Conservation (phyloP, 2,329 filamentous ascomycete species). For the Conoideocrella luteorostrata region DNA sequence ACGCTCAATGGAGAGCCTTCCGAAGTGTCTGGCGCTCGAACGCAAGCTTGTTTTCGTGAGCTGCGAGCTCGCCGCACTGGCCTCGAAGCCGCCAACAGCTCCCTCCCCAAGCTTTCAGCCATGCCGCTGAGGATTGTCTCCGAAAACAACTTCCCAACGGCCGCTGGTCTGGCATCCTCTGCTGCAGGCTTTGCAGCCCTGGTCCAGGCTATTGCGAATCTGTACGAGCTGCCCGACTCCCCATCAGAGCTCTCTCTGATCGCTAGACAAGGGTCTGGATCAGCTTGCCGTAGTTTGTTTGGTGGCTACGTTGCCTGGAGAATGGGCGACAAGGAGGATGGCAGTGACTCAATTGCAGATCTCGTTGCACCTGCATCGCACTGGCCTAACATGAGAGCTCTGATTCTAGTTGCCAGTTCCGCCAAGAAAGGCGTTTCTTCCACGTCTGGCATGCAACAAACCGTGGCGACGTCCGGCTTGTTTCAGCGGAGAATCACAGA, state of each 20-base stretch:
- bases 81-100: conserved; percentile 65
- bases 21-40: conserved; percentile 80
- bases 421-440: conserved; percentile 94
- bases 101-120: conserved; percentile 73
- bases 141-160: conserved; percentile 98
- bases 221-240: conserved; percentile 78
- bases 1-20: conserved; percentile 78
- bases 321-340: conserved; percentile 68
- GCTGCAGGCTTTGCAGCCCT: conserved; percentile 64
- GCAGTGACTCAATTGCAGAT: conserved; percentile 80
- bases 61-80: conserved; percentile 70
- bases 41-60: conserved; percentile 89
- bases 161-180: conserved; percentile 75
- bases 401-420: conserved; percentile 85
- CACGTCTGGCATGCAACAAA: conserved; percentile 95
- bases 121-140: conserved; percentile 81
- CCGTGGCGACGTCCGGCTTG: conserved; percentile 82
- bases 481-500: conserved; percentile 69
- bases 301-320: conserved; percentile 96
- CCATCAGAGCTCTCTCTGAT: conserved; percentile 82
- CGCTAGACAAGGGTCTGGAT: conserved; percentile 89
- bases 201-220: conserved; percentile 80
- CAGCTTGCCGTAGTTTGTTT: conserved; percentile 87
- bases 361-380: conserved; percentile 82
- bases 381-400: conserved; percentile 91